Base-by-base conservation (phyloP, 768 basidiomycete genomes). In the Suillus hirtellus region DNA sequence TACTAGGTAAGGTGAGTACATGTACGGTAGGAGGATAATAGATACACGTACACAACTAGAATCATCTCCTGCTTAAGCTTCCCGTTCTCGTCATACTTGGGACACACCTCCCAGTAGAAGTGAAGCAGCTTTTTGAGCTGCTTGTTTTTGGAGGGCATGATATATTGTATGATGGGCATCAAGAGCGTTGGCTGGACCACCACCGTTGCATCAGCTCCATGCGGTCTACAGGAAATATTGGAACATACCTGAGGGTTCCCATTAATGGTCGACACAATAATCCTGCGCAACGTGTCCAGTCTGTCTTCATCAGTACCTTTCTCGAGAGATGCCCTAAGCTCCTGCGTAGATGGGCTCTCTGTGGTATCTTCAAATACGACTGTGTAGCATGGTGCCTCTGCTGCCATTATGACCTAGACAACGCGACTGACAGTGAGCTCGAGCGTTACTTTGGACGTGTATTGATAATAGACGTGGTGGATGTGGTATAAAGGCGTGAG, bases 11-110 rank as follows among this genome's bases (percentile, higher is more conserved):
- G 27, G 62, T 56, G 53, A 35, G 60, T 24, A 67, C 63, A 60
- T 65, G 64, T 43, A 69, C 55, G 46, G 49, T 59, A 59, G 34
- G 19, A 56, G 27, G 21, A n/a, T 46, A 67, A 62, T 52, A 35
- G 38, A 37, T 42, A 59, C 14, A 86, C 93, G 74, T 76, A 96
- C 94, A 96, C 95, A 34, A 99, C 96, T 59, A 99, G 85, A 72
- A 99, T 99, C 97, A 99, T 99, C 81, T 99, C 96, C 78, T 99
- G 97, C 84, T 97, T 98, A 69, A 99, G 78, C 79, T 98, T 99
- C 58, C 97, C 97, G 67, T 86, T 89, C 71, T 99, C 97, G 70
- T 99, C 96, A 66, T 96, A 90, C 76, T 99, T 98, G 11, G 97
- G 96, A 78, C 96, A 99, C 21, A 99, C 91, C 79, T 99, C 93